Evolutionary conservation across 2,329 filamentous ascomycete species (phyloP).

Genomic region (Beauveria caledonica): DNA sequence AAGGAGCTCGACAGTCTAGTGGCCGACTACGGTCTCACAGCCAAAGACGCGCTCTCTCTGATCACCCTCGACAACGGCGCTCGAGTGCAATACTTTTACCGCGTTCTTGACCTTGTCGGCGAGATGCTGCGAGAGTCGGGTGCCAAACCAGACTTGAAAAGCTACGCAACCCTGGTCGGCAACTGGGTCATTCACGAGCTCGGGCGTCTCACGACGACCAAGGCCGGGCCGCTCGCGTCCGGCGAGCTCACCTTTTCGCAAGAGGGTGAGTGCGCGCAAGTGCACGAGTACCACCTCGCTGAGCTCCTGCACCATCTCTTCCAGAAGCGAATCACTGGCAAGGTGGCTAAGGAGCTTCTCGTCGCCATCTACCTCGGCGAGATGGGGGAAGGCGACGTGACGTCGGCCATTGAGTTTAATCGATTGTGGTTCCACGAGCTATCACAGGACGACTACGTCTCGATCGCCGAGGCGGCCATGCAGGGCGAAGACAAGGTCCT

Average conservation of each 20-base stretch:
- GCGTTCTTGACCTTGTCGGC: slow-evolving; percentile 46
- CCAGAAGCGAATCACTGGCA: slow-evolving; percentile 42
- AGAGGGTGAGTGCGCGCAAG: slow-evolving; percentile 38
- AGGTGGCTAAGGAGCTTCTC: slow-evolving; percentile 50
- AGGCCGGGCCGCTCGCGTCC: slow-evolving; percentile 25
- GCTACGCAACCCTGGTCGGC: slow-evolving; percentile 39
- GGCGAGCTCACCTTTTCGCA: slow-evolving; percentile 39
- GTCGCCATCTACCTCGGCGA: slow-evolving; percentile 43
- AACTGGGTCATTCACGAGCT: slow-evolving; percentile 72
- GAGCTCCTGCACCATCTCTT: slow-evolving; percentile 43
- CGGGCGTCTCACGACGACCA: slow-evolving; percentile 55
- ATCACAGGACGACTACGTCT: slow-evolving; percentile 36
- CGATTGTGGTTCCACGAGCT: slow-evolving; percentile 49
- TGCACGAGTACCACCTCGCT: slow-evolving; percentile 39
- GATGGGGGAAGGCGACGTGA: slow-evolving; percentile 32
- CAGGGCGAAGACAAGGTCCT: slow-evolving; percentile 39
- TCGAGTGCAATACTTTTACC: slow-evolving; percentile 73
- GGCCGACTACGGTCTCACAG: slow-evolving; percentile 56
- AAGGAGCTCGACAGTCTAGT: slow-evolving; percentile 56
- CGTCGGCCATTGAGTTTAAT: slow-evolving; percentile 35
- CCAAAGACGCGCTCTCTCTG: slow-evolving; percentile 78
- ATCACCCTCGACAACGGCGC: slow-evolving; percentile 69
- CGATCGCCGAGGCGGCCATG: slow-evolving; percentile 36
- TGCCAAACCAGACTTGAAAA: slow-evolving; percentile 20
- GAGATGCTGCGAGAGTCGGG: slow-evolving; percentile 17